Evolutionary conservation across 257 asterid genomes (phyloP), one percentile per base, ranked within the genome.

Genomic region (Sherardia arvensis): DNA sequence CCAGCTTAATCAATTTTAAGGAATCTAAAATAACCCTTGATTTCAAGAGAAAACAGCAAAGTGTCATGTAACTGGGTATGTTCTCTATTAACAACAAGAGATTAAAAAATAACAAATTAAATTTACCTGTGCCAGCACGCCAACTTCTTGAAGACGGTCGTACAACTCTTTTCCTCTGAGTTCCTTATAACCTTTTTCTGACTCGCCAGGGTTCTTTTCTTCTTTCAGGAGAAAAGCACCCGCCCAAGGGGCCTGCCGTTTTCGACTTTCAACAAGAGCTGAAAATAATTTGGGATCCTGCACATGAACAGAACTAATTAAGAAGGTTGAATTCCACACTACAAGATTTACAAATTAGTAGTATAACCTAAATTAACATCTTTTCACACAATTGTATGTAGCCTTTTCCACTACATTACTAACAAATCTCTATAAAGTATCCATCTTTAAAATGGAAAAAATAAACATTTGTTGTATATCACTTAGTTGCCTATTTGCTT

Each of bases 221-320:
- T 93, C 97, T 81, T 90, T 93, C 53, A 93, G 48, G 54, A 93
- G 94, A 84, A 90, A 93, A 66, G 99, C 99, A 72, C 99, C 99
- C 27, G 97, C 90, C 74, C 84, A 93, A 71, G 99, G 97, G 66
- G 96, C 97, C 77, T 90, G 99, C 76, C 99, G 77, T 76, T 84
- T 90, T 71, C 85, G 85, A 77, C 88, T 85, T 76, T 90, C 99
- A 61, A 82, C 80, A 66, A 93, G 79, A 66, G 97, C 99, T 63
- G 95, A 95, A 76, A 90, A 80, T 75, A 93, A 78, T 67, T 87
- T 93, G 18, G 99, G 96, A 79, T 93, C 97, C 99, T 93, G 87
- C 61, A 64, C 66, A 80, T 40, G 59, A 59, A 63, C 33, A 76
- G 14, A 30, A 30, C 17, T 33, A 59, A n/a, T 25, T 22, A 53